phyloP scores from a whole-genome alignment of 805 yeast species.

The Saturnispora kantuleensis region DNA sequence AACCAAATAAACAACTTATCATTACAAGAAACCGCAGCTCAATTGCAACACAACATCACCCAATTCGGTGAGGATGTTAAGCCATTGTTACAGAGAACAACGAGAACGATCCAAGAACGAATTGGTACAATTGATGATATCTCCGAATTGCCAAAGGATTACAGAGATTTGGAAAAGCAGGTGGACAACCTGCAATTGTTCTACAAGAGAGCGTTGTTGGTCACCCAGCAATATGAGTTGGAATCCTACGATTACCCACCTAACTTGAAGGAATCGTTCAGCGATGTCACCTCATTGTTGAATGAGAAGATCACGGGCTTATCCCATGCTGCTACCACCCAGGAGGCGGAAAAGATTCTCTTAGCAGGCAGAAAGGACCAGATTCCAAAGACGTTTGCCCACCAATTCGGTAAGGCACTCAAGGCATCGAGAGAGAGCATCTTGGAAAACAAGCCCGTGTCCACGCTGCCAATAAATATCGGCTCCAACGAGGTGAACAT shows the following conservation, averaged over 20 bases:
- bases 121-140: slow-evolving; percentile 55
- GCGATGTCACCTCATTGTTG: slow-evolving; percentile 50
- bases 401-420: slow-evolving; percentile 54
- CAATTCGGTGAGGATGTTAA: slow-evolving; percentile 29
- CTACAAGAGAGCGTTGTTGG: slow-evolving; percentile 41
- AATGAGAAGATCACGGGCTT: slow-evolving; percentile 48
- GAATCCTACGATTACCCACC: slow-evolving; percentile 82
- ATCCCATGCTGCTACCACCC: slow-evolving; percentile 54
- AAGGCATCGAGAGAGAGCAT: slow-evolving; percentile 39
- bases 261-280: slow-evolving; percentile 55
- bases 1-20: slow-evolving; percentile 24
- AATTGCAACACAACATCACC: slow-evolving; percentile 25
- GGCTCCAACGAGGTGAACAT: slow-evolving; percentile 1
- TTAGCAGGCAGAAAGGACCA: slow-evolving; percentile 25
- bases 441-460: slow-evolving; percentile 11
- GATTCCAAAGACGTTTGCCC: slow-evolving; percentile 64
- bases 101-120: slow-evolving; percentile 49
- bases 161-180: slow-evolving; percentile 53
- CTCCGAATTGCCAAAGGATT: slow-evolving; percentile 66
- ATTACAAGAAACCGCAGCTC: slow-evolving; percentile 28
- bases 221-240: slow-evolving; percentile 57
- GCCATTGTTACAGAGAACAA: slow-evolving; percentile 52
- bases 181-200: slow-evolving; percentile 55
- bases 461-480: slow-evolving; percentile 6
- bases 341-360: slow-evolving; percentile 53